Base-by-base conservation (phyloP, 78 protist genomes). In the Anaeramoeba ignava region DNA sequence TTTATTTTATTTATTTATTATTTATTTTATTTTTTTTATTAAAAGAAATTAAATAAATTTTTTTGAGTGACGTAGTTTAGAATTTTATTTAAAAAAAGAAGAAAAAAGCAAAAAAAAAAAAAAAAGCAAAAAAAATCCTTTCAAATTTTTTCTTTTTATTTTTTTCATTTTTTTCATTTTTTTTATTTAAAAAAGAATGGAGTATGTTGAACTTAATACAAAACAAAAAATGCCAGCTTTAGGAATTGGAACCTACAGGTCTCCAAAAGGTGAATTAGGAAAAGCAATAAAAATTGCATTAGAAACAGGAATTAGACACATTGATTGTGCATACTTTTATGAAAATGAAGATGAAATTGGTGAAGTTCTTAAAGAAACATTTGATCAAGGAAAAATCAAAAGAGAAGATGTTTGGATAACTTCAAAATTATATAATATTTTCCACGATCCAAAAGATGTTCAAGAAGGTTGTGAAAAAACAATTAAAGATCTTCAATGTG, bases 241-340 rank as follows among this genome's bases (percentile, higher is more conserved):
- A n/a, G 73, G 73, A 27, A 27, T 54, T 54, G 73, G 73, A 54
- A 54, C 73, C 8, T 27, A 27, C 17, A 17, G 73, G 8, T 54
- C 73, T 27, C 73, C 73, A 27, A 17, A 54, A 17, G 73, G 17
- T 54, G 73, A n/a, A n/a, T n/a, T 54, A 23, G 39, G 8, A 27
- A 17, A 38, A 38, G 82, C 82, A 27, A 17, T 34, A 37, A 33
- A 8, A 41, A 0, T 0, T 3, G 90, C 90, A 8, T 38, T 88
- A 31, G 81, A 80, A 23, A 12, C 38, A 3, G 92, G 92, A 33
- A 87, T 81, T 36, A 82, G 90, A 23, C 92, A 90, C 88, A 85
- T 90, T 68, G 92, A 90, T 86, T 83, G 93, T 27, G 91, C 93
- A 3, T n/a, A 89, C 23, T 0, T 1, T 38, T 90, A 90, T 41